Conservation (phyloP, 1,284 basidiomycete genomes). For the Leucoagaricus sp. region DNA sequence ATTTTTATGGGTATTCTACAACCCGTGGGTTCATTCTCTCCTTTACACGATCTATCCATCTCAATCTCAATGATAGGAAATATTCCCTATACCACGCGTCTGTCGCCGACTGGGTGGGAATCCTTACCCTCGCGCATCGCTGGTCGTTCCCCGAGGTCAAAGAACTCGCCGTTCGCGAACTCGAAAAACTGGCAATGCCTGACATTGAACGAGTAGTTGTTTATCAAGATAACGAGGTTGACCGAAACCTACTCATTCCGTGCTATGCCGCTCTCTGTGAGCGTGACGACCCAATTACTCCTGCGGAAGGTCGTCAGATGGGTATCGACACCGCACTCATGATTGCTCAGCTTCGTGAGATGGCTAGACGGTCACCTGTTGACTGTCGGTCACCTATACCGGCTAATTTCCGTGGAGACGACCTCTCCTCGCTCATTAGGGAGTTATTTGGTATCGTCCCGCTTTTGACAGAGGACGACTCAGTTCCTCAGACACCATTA, state of each 20-base stretch:
- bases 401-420: constrained; percentile 33
- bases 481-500: constrained; percentile 21
- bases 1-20: constrained; percentile 71
- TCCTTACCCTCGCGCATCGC: constrained; percentile 56
- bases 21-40: constrained; percentile 45
- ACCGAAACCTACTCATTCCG: constrained; percentile 52
- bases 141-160: constrained; percentile 67
- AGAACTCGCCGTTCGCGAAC: constrained; percentile 56
- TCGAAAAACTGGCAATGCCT: constrained; percentile 49
- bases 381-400: constrained; percentile 44
- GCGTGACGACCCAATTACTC: constrained; percentile 54
- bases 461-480: constrained; percentile 12
- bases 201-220: constrained; percentile 59
- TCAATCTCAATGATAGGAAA: constrained; percentile 25
- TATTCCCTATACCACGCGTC: constrained; percentile 59
- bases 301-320: constrained; percentile 56
- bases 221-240: constrained; percentile 56
- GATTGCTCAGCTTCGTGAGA: constrained; percentile 61
- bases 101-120: constrained; percentile 56
- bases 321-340: constrained; percentile 60
- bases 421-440: constrained; percentile 38
- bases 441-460: constrained; percentile 38
- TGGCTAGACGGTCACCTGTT: constrained; percentile 41
- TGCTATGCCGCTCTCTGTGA: constrained; percentile 57
- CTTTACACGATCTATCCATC: background rate